Base-by-base conservation (phyloP, 306 rosid genomes). In the Medicago ruthenica region DNA sequence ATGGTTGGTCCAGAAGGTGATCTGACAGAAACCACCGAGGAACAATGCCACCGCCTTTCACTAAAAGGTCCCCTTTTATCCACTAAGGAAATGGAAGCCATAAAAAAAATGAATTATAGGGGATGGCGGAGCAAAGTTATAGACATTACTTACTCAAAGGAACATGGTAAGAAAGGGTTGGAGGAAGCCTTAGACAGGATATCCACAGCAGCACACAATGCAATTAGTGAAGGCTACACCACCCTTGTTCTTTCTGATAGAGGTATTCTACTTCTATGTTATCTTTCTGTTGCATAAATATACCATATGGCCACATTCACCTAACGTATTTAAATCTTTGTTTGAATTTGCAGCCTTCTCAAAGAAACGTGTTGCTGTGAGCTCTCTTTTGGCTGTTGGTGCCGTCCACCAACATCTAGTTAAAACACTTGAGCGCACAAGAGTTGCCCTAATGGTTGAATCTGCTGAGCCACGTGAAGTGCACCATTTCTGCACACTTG, bases 1-100 rank as follows among this genome's bases (percentile, higher is more conserved):
- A 96, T 96, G 97, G 85, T 96, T 81, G 99, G 99, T 84, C 99
- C 98, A 24, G 99, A 96, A 84, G 99, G 99, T 73, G 99, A 90
- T 83, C 82, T 92, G 73, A 92, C 98, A 15, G 96, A 96, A 88
- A 89, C 86, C 60, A 88, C 98, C 1, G 92, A 96, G 87, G 96
- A 86, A 71, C 99, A 96, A 79, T 90, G 99, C 71, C 97, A 70
- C 31, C 97, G 98, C 39, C 99, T 96, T 79, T 92, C 99, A 65
- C 87, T 96, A 39, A 89, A 90, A 76, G 97, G 92, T 9, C 89
- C 99, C 47, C 97, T 96, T 79, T 71, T 96, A 82, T 82, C 90
- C 36, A 79, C 86, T 48, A 89, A 86, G 59, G 87, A 96, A 87
- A 96, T 84, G 92, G 91, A 96, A 71, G 97, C 98, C 41, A 76